phyloP scores from a whole-genome alignment of 75 land plant genomes.

The Pinus albicaulis region DNA sequence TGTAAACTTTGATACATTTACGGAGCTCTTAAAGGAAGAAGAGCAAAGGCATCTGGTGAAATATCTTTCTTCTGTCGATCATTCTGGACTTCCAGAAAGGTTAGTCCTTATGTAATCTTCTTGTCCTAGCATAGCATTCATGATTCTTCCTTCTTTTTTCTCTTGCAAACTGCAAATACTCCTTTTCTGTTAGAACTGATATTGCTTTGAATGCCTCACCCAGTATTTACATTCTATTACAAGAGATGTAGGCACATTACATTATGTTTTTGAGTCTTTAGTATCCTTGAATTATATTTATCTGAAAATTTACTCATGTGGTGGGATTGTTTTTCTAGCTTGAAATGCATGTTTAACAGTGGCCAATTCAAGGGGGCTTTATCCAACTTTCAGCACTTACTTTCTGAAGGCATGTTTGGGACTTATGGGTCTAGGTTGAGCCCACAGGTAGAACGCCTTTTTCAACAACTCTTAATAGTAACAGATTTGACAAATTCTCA shows the following conservation, averaged over 20 bases:
- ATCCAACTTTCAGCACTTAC: slow-evolving; percentile 40
- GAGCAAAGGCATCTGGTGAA: slow-evolving; percentile 36
- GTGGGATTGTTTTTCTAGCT: slow-evolving; percentile 23
- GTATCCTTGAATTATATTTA: background rate
- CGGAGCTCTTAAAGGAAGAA: slow-evolving; percentile 34
- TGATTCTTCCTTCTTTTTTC: background rate
- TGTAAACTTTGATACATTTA: slow-evolving; percentile 43
- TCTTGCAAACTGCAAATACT: background rate
- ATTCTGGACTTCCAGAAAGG: slow-evolving; percentile 23
- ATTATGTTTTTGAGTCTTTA: background rate
- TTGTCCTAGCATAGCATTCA: background rate
- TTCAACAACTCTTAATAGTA: slow-evolving; percentile 38
- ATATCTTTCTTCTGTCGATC: slow-evolving; percentile 36
- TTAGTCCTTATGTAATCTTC: slow-evolving; percentile 1
- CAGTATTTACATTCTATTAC: background rate
- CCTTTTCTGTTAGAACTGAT: background rate
- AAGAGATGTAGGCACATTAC: background rate
- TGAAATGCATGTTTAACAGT: slow-evolving; percentile 42
- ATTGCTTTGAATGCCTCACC: background rate
- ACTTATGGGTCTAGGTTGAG: slow-evolving; percentile 28
- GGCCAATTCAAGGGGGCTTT: slow-evolving; percentile 37
- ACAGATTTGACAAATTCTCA: slow-evolving; percentile 36
- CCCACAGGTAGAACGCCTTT: slow-evolving; percentile 40
- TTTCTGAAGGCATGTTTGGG: slow-evolving; percentile 50
- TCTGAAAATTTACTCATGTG: background rate